Evolutionary conservation across 1,284 basidiomycete species (phyloP).

Genomic region (Caloboletus firmus): DNA sequence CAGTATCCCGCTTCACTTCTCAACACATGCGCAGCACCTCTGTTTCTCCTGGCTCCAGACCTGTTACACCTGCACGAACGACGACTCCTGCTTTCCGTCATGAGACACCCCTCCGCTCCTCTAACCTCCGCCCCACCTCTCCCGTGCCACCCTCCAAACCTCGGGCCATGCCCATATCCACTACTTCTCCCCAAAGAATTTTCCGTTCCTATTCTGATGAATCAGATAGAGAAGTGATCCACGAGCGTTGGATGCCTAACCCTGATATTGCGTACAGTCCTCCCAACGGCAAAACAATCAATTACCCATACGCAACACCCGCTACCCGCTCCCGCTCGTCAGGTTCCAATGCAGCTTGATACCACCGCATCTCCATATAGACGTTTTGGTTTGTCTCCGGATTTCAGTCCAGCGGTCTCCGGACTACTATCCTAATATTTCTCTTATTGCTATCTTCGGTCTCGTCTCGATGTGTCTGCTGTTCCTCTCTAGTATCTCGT

Average conservation of each 20-base stretch:
- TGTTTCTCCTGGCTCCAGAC: constrained; percentile 45
- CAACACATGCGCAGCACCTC: constrained; percentile 49
- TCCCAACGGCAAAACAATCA: constrained; percentile 29
- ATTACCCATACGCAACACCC: constrained; percentile 32
- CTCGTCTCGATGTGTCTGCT: constrained; percentile 19
- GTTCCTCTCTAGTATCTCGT: constrained; percentile 21
- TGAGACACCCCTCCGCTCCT: constrained; percentile 38
- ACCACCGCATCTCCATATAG: constrained; percentile 22
- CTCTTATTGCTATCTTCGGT: constrained; percentile 38
- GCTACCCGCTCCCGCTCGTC: constrained; percentile 35
- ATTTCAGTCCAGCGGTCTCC: constrained; percentile 23
- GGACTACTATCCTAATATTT: constrained; percentile 37
- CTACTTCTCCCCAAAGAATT: constrained; percentile 49
- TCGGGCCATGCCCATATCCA: constrained; percentile 41
- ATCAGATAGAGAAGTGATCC: constrained; percentile 43
- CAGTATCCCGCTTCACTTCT: constrained; percentile 47
- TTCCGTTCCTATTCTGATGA: constrained; percentile 53
- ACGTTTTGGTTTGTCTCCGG: constrained; percentile 19
- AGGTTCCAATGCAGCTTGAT: constrained; percentile 38
- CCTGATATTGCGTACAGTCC: constrained; percentile 35
- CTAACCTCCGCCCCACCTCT: constrained; percentile 37
- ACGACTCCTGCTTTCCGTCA: constrained; percentile 34
- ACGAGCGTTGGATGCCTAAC: constrained; percentile 54
- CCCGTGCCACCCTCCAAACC: constrained; percentile 46
- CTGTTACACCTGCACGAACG: constrained; percentile 47